Percentiles rank a stretch among this genome's conserved stretches.
phyloP scores from a whole-genome alignment of 2,329 filamentous ascomycete species.

The Aspergillus versicolor region DNA sequence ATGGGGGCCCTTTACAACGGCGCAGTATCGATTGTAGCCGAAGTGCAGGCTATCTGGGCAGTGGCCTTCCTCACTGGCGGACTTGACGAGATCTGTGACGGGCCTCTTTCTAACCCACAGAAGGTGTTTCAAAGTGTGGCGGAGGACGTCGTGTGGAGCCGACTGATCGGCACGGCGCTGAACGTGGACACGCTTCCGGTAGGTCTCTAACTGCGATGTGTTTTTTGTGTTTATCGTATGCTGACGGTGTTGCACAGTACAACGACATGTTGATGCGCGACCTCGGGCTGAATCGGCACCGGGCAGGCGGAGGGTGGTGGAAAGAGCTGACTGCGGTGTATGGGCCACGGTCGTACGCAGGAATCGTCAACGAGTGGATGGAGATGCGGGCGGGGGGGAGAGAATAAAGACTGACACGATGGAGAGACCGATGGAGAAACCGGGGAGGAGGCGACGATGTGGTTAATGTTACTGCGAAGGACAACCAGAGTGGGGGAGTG shows the following conservation, averaged over 20 bases:
- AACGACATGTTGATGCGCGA: constrained; percentile 27
- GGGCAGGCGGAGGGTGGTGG: constrained; percentile 19
- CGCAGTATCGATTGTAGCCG: constrained; percentile 21
- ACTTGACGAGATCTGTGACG: constrained; percentile 11
- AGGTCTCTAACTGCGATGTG: background rate
- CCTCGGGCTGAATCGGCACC: constrained; percentile 24
- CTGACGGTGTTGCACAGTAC: constrained; percentile 16
- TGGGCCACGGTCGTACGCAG: constrained; percentile 22
- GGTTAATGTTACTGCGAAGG: background rate
- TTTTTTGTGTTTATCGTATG: background rate
- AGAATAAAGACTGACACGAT: background rate
- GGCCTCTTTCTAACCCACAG: background rate
- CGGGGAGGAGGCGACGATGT: background rate
- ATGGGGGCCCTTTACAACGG: constrained; percentile 20
- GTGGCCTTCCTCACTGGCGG: constrained; percentile 23
- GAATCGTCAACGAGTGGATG: constrained; percentile 28
- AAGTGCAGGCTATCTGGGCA: constrained; percentile 18
- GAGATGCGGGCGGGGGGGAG: background rate
- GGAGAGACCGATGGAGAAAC: background rate
- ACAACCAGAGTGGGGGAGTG: background rate
- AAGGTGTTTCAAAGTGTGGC: constrained; percentile 17
- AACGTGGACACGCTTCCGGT: constrained; percentile 25
- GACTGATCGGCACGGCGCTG: constrained; percentile 20
- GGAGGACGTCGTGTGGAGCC: constrained; percentile 22
- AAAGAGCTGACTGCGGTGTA: constrained; percentile 24